phyloP scores from a whole-genome alignment of 495 filamentous ascomycete genomes.

The Penicillium tannophilum region DNA sequence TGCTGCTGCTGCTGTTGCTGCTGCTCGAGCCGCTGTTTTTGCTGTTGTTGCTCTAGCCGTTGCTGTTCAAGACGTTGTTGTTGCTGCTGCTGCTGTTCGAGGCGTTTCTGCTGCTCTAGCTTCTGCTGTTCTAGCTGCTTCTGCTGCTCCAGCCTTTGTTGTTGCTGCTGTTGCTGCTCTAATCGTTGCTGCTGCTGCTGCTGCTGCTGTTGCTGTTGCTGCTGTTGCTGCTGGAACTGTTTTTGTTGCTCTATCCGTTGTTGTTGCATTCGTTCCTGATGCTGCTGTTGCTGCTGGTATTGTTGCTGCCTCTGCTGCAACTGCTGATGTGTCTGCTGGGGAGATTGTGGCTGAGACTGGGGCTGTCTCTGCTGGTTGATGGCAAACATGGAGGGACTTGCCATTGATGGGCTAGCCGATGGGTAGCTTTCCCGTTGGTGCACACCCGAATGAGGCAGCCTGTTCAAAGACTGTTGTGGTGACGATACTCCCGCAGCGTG shows the following conservation, averaged over 20 bases:
- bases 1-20: constrained; percentile 19
- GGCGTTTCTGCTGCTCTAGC: constrained; percentile 20
- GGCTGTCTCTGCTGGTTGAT: constrained; percentile 33
- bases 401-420: constrained; percentile 31
- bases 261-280: constrained; percentile 25
- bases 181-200: constrained; percentile 28
- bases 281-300: constrained; percentile 31
- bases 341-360: constrained; percentile 36
- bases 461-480: constrained; percentile 41
- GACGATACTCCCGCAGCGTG: constrained; percentile 38
- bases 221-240: constrained; percentile 30
- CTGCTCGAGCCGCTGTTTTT: constrained; percentile 11
- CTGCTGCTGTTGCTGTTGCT: constrained; percentile 25
- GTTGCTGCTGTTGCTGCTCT: constrained; percentile 26
- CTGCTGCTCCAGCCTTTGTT: constrained; percentile 19
- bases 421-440: constrained; percentile 37
- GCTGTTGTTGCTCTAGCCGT: constrained; percentile 15
- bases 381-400: constrained; percentile 31
- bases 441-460: constrained; percentile 31
- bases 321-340: constrained; percentile 35
- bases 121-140: constrained; percentile 21
- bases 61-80: constrained; percentile 19
- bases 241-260: constrained; percentile 25
- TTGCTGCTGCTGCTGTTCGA: constrained; percentile 19
- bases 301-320: constrained; percentile 31